Base-by-base conservation (phyloP, 805 yeast species). In the Starmerella kuoi region DNA sequence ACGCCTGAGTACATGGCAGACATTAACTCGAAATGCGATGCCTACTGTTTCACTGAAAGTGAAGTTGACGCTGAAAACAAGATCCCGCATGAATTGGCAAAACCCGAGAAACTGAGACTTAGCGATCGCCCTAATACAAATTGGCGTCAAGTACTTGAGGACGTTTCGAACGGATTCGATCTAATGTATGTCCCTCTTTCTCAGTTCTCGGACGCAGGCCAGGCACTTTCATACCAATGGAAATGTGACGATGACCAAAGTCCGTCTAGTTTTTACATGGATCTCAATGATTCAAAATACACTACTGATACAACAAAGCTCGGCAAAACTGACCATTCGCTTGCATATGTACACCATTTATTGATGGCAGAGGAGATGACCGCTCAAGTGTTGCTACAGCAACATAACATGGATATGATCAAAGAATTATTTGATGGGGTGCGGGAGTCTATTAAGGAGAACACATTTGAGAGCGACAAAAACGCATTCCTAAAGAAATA, bases 321-420 rank as follows among this genome's bases (percentile, higher is more conserved):
- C 22, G 58, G 57, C 1, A 34, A 35, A 9, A 41, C 52, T 18
- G 45, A 51, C 32, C 61, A 61, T 37, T 52, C 60, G 42, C 45
- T 61, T 18, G 68, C 69, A 12, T 66, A 66, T 47, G 43, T 66
- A n/a, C 67, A 66, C 35, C 70, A 66, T 45, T 50, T 66, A 21
- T 54, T 66, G 24, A 44, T 59, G 26, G 69, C 68, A 8, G 50
- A 52, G 15, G 70, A 66, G 47, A 66, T 66, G 70, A 56, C 66
- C 20, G 67, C 68, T 2, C 60, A 64, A 55, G 64, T 65, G 35
- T 46, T 64, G 8, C 52, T 66, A 26, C 68, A 65, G 49, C 55
- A 56, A 45, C 68, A 67, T 43, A 66, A 66, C 44, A 37, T 60
- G 22, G 47, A 47, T 18, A 56, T 59, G 0, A 43, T 54, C n/a